A percentile compares a stretch with the other conserved stretches of the same genome.
phyloP scores from a whole-genome alignment of 148 eudicot genomes.

The Cornus controversa region DNA sequence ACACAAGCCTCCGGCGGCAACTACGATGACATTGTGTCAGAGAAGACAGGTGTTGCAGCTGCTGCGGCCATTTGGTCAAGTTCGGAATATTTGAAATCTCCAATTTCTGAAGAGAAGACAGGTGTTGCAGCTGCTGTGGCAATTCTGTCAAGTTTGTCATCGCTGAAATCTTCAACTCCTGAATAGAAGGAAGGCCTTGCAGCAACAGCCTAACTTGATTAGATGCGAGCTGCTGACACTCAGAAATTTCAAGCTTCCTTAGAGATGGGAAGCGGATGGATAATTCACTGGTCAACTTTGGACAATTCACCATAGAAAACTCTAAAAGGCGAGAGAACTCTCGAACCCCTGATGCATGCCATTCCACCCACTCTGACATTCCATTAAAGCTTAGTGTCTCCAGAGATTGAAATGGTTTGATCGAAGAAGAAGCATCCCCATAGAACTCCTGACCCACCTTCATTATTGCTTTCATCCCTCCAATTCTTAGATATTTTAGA shows the following conservation, averaged over 20 bases:
- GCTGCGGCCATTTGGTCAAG: too few species aligned
- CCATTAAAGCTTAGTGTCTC: not conserved
- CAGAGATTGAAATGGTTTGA: not conserved
- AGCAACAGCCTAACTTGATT: too few species aligned
- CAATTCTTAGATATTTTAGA: slow-evolving; percentile 7
- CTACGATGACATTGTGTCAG: too few species aligned
- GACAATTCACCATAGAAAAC: not conserved
- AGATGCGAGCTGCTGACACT: not conserved
- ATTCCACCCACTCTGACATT: not conserved
- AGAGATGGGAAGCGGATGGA: not conserved
- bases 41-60: too few species aligned
- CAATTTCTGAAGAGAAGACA: too few species aligned
- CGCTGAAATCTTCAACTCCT: too few species aligned
- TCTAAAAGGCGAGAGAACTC: not conserved
- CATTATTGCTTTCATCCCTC: not conserved
- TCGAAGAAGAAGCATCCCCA: not conserved
- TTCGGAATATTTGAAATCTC: too few species aligned
- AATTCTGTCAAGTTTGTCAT: too few species aligned
- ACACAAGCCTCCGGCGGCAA: too few species aligned
- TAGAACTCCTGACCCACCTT: not conserved
- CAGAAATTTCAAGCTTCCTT: not conserved
- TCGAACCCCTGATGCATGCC: too few species aligned
- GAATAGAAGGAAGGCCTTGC: too few species aligned
- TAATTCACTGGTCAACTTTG: not conserved
- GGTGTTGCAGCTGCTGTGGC: too few species aligned